These are phyloP conservation scores for Coffea canephora DNA, from an alignment of 257 asterid genomes.

Conservation along the genomic window DNA sequence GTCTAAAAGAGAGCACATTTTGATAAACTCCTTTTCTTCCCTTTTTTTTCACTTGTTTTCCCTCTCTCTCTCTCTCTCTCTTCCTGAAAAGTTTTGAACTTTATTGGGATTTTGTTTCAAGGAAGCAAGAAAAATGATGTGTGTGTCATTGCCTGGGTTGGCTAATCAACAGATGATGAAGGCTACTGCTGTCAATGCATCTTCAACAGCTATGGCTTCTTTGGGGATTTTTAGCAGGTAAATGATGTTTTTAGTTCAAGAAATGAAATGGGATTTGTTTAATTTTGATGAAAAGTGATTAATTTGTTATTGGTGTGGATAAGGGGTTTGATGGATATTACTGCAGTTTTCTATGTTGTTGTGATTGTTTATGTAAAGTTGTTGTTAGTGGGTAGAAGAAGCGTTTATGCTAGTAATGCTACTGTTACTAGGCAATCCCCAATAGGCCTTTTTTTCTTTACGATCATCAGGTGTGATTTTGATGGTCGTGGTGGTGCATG, in stretches of 20 bases:
- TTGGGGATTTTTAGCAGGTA: conserved; percentile 54
- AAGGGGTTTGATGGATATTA: conserved; percentile 9
- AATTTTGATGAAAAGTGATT: conserved; percentile 18
- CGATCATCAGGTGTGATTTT: conserved; percentile 69
- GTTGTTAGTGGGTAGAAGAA: conserved; percentile 34
- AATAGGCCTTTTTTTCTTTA: conserved; percentile 58
- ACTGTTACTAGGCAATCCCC: conserved; percentile 52
- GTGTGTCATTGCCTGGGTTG: conserved; percentile 43
- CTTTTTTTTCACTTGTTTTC: not conserved
- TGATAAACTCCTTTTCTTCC: conserved; percentile 14
- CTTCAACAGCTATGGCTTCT: conserved; percentile 35
- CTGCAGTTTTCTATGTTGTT: conserved; percentile 10
- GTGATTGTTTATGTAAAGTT: conserved; percentile 35
- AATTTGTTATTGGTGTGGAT: conserved; percentile 24
- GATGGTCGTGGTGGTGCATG: conserved; percentile 57
- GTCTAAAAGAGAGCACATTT: conserved; percentile 31
- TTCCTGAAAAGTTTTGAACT: conserved; percentile 22
- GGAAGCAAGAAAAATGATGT: conserved; percentile 39
- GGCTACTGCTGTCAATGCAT: conserved; percentile 28
- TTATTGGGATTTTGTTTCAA: conserved; percentile 10
- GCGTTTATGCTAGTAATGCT: conserved; percentile 35
- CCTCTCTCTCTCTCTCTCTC: conserved; percentile 17
- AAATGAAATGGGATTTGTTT: conserved; percentile 13
- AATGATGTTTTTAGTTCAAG: conserved; percentile 15
- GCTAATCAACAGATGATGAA: conserved; percentile 36